A percentile compares a stretch with the other conserved stretches of the same genome.
Conservation (phyloP, 108 stramenopile species). For the Discostella pseudostelligera region DNA sequence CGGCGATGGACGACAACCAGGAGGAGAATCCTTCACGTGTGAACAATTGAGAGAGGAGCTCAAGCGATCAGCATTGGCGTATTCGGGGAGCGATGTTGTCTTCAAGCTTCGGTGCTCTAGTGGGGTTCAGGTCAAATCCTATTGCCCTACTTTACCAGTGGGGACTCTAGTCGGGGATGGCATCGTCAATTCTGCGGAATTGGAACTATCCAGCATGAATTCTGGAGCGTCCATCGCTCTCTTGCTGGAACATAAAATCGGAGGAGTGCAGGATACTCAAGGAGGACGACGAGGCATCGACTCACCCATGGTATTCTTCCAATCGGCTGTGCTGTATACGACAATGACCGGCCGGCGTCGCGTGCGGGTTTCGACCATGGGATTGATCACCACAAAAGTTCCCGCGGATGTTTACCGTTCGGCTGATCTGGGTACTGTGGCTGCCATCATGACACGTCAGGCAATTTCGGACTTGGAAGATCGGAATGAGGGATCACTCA, state of each 20-base stretch:
- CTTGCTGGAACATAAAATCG: slow-evolving; percentile 71
- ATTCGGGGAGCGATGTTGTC: slow-evolving; percentile 62
- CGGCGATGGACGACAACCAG: background rate
- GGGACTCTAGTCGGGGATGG: slow-evolving; percentile 35
- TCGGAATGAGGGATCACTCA: slow-evolving; percentile 31
- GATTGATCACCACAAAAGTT: slow-evolving; percentile 45
- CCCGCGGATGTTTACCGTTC: slow-evolving; percentile 53
- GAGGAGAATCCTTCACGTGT: slow-evolving; percentile 20
- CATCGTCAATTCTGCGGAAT: slow-evolving; percentile 54
- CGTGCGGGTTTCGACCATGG: slow-evolving; percentile 84
- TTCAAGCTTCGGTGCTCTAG: slow-evolving; percentile 79
- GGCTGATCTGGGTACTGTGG: slow-evolving; percentile 62
- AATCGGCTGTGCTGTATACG: slow-evolving; percentile 79
- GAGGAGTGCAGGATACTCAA: slow-evolving; percentile 51
- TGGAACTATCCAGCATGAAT: slow-evolving; percentile 61
- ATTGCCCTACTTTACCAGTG: slow-evolving; percentile 30
- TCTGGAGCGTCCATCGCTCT: slow-evolving; percentile 71
- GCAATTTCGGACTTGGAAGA: slow-evolving; percentile 42
- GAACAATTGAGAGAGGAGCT: slow-evolving; percentile 57
- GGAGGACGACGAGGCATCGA: slow-evolving; percentile 26
- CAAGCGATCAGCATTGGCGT: slow-evolving; percentile 37
- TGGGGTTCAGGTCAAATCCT: slow-evolving; percentile 68
- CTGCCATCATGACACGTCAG: slow-evolving; percentile 53
- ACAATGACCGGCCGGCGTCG: slow-evolving; percentile 65
- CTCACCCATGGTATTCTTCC: slow-evolving; percentile 60